Evolutionary conservation across 1,139 yeast genomes (phyloP).

Genomic region (Meyerozyma elateridarum): DNA sequence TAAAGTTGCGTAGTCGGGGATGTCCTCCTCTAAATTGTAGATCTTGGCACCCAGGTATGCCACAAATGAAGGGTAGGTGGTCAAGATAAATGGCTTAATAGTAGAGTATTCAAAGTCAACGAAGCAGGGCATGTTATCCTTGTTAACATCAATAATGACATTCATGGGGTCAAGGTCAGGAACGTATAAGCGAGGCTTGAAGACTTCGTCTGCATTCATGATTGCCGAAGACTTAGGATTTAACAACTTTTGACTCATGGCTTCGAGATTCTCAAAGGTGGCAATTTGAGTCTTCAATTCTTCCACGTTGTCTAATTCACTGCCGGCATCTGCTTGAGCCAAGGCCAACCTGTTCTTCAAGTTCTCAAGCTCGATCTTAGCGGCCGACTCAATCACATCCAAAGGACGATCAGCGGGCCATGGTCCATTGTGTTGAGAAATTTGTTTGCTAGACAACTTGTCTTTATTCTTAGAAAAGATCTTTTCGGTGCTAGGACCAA

Average conservation of each 20-base stretch:
- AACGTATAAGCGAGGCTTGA: slow-evolving; percentile 67
- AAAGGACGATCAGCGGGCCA: slow-evolving; percentile 58
- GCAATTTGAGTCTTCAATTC: slow-evolving; percentile 44
- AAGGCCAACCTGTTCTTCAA: slow-evolving; percentile 51
- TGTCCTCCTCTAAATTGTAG: slow-evolving; percentile 67
- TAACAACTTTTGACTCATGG: slow-evolving; percentile 52
- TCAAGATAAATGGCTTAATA: slow-evolving; percentile 76
- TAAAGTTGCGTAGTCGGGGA: slow-evolving; percentile 63
- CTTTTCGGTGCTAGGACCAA: slow-evolving; percentile 86
- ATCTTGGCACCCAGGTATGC: slow-evolving; percentile 86
- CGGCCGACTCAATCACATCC: slow-evolving; percentile 60
- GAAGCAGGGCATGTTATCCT: slow-evolving; percentile 42
- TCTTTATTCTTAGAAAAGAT: slow-evolving; percentile 67
- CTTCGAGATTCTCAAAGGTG: slow-evolving; percentile 56
- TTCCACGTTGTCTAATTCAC: slow-evolving; percentile 37
- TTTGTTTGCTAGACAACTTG: slow-evolving; percentile 38
- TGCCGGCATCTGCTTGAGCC: slow-evolving; percentile 50
- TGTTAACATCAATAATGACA: slow-evolving; percentile 46
- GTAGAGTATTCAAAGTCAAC: slow-evolving; percentile 79
- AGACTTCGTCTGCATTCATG: slow-evolving; percentile 56
- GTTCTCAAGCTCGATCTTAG: slow-evolving; percentile 62
- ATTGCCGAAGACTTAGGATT: slow-evolving; percentile 46
- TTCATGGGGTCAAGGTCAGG: slow-evolving; percentile 93
- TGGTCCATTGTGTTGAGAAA: slow-evolving; percentile 64
- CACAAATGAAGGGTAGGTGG: slow-evolving; percentile 75